Evolutionary conservation across 345 rosid species (phyloP).

Genomic region (Angophora floribunda): DNA sequence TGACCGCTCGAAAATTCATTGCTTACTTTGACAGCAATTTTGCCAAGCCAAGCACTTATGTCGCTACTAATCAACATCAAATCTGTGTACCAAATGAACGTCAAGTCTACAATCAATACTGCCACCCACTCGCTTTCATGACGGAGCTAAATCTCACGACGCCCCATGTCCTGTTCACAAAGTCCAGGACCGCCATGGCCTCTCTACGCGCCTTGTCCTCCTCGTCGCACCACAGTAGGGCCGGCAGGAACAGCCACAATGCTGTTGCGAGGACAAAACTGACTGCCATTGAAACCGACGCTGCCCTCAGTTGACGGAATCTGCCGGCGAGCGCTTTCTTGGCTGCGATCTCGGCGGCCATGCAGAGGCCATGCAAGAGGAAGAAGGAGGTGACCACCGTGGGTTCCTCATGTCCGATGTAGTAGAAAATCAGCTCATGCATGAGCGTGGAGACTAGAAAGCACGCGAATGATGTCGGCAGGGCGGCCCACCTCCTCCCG

Average conservation of each 20-base stretch:
- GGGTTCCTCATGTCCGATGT: conserved; percentile 29
- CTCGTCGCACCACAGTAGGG: not conserved
- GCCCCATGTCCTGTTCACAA: not conserved
- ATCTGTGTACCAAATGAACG: not conserved
- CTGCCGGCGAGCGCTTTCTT: conserved; percentile 3
- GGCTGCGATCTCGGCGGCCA: conserved; percentile 5
- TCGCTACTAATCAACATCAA: not conserved
- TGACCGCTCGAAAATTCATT: not conserved
- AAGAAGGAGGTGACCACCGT: conserved; percentile 37
- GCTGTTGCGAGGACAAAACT: conserved; percentile 11
- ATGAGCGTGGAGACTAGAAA: conserved; percentile 41
- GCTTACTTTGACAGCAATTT: no score
- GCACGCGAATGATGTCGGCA: conserved; percentile 25
- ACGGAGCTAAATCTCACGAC: not conserved
- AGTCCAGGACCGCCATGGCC: conserved; percentile 5
- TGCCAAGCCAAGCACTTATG: not conserved
- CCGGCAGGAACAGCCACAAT: conserved; percentile 20
- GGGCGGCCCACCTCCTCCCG: conserved; percentile 25
- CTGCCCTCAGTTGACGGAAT: not conserved
- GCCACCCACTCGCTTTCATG: not conserved
- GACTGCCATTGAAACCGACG: not conserved
- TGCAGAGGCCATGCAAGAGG: conserved; percentile 30
- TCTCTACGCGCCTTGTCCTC: conserved; percentile 14
- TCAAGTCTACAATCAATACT: not conserved
- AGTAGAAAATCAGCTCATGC: conserved; percentile 64